A percentile compares a stretch with the other conserved stretches of the same genome.
phyloP scores from a whole-genome alignment of 2,329 filamentous ascomycete species.

The Ambrosiella beaveri region DNA sequence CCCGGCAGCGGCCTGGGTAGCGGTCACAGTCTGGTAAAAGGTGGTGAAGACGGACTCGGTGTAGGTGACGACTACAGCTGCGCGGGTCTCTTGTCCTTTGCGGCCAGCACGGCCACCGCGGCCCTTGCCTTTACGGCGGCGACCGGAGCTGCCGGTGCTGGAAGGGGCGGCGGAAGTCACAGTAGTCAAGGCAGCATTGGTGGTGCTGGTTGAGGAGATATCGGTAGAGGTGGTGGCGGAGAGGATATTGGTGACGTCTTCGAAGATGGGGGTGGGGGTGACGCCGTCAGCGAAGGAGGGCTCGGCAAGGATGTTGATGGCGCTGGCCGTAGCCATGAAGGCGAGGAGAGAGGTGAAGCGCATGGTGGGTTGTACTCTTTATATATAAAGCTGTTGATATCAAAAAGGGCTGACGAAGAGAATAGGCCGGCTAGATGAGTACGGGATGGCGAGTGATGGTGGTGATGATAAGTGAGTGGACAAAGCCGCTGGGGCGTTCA shows the following conservation, averaged over 20 bases:
- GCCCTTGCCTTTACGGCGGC: background rate
- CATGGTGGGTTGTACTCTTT: slow-evolving; percentile 1
- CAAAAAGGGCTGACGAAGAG: background rate
- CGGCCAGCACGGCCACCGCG: background rate
- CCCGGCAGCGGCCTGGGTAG: background rate
- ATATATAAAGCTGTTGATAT: background rate
- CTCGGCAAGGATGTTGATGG: slow-evolving; percentile 3
- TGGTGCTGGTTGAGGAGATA: background rate
- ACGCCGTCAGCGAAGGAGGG: slow-evolving; percentile 5
- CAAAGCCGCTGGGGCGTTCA: background rate
- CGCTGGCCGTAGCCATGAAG: slow-evolving; percentile 1
- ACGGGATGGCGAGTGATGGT: background rate
- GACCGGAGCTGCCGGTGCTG: background rate
- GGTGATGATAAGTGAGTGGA: background rate
- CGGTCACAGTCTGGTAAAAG: background rate
- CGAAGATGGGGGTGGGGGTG: slow-evolving; percentile 12
- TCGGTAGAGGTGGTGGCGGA: background rate
- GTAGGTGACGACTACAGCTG: background rate
- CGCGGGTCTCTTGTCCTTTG: background rate
- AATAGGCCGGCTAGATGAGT: background rate
- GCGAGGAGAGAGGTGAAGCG: slow-evolving; percentile 3
- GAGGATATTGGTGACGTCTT: background rate
- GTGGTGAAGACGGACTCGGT: background rate
- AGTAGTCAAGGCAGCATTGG: background rate
- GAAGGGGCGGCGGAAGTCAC: background rate